Conservation (phyloP, 371 early-diverging fungal species). For the Rhizomucor miehei region DNA sequence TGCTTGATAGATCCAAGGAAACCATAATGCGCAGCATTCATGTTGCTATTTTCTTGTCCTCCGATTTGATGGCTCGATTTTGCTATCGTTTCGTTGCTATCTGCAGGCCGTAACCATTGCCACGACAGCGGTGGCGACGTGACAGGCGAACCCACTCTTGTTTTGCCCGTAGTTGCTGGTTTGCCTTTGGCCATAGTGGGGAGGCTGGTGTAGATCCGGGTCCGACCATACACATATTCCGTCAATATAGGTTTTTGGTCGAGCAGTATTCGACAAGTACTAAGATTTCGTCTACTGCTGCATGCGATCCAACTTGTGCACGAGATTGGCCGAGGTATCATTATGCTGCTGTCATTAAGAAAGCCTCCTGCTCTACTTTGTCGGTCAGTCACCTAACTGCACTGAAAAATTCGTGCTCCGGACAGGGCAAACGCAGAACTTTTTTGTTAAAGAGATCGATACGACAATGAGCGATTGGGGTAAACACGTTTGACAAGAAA, state of each 20-base stretch:
- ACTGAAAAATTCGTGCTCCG: no score
- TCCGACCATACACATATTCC: conserved; percentile 55
- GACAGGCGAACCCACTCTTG: conserved; percentile 35
- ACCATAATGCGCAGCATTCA: not conserved
- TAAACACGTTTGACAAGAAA: conserved; percentile 30
- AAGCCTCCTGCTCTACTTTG: no score
- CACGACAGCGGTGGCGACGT: conserved; percentile 45
- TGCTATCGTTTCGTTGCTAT: not conserved
- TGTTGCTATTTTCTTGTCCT: not conserved
- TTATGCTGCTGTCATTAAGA: no score
- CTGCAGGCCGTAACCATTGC: conserved; percentile 40
- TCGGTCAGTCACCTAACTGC: no score
- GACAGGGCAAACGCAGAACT: no score
- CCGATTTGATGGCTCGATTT: conserved; percentile 4
- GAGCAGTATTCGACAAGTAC: no score
- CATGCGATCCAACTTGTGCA: no score
- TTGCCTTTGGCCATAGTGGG: conserved; percentile 44
- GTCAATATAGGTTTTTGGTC: conserved; percentile 27
- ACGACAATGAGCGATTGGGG: conserved; percentile 67
- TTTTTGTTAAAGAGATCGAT: not conserved
- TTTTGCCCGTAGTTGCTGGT: conserved; percentile 38
- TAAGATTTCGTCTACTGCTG: no score
- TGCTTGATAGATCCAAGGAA: conserved; percentile 32
- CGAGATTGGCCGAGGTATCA: no score
- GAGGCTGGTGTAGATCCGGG: conserved; percentile 52